Evolutionary conservation across 2,329 filamentous ascomycete species (phyloP).

Genomic region (Alternaria panax): DNA sequence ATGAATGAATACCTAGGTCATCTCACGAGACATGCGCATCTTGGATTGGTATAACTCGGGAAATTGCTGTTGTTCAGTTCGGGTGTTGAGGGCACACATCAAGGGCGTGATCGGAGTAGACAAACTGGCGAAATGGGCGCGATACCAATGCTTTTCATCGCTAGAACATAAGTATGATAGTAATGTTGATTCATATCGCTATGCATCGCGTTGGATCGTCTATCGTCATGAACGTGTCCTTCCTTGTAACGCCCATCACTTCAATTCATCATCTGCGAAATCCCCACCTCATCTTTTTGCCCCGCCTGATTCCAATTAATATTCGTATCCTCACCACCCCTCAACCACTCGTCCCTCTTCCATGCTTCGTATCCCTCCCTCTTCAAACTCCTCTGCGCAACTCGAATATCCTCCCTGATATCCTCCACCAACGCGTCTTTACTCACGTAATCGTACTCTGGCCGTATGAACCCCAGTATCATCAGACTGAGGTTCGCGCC

Average conservation of each 20-base stretch:
- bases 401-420: conserved; percentile 87
- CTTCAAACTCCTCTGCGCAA: conserved; percentile 75
- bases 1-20: not conserved
- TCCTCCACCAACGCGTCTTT: conserved; percentile 86
- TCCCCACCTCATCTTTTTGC: conserved; percentile 16
- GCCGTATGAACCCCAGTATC: conserved; percentile 85
- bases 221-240: not conserved
- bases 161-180: not conserved
- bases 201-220: not conserved
- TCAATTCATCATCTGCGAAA: conserved; percentile 23
- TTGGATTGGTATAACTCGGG: not conserved
- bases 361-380: conserved; percentile 66
- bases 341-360: conserved; percentile 57
- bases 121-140: not conserved
- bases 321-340: conserved; percentile 9
- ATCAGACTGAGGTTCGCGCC: conserved; percentile 78
- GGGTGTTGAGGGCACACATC: conserved; percentile 1
- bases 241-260: not conserved
- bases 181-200: conserved; percentile 2
- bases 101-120: not conserved
- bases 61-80: not conserved
- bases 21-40: not conserved
- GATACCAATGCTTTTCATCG: not conserved
- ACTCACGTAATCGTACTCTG: conserved; percentile 86
- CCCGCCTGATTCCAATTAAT: conserved; percentile 8